Evolutionary conservation across 108 stramenopile genomes (phyloP).

Genomic region (Cyclotella kingstonii): DNA sequence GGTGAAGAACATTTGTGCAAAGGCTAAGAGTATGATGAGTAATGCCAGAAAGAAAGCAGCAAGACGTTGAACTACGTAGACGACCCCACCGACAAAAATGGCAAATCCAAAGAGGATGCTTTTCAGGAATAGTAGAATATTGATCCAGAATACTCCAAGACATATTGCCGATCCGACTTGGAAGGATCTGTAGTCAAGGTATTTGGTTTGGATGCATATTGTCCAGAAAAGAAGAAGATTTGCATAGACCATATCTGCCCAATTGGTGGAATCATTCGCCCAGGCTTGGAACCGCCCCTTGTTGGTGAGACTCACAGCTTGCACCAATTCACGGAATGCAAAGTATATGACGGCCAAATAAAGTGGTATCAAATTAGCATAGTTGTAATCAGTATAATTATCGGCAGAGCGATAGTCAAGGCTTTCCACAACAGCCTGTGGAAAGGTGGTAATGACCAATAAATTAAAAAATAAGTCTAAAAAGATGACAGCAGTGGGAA

Average conservation of each 20-base stretch:
- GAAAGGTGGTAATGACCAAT: slow-evolving; percentile 26
- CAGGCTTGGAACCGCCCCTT: slow-evolving; percentile 23
- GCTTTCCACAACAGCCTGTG: slow-evolving; percentile 16
- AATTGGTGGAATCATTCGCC: slow-evolving; percentile 33
- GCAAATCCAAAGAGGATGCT: slow-evolving; percentile 35
- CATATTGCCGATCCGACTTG: slow-evolving; percentile 41
- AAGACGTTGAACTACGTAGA: slow-evolving; percentile 23
- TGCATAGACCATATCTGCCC: slow-evolving; percentile 39
- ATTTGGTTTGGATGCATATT: slow-evolving; percentile 7
- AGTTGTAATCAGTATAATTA: background rate
- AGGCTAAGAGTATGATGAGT: slow-evolving; percentile 68
- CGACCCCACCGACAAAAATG: slow-evolving; percentile 36
- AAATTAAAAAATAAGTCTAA: background rate
- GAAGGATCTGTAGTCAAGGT: slow-evolving; percentile 3
- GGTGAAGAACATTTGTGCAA: slow-evolving; percentile 79
- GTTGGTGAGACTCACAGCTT: slow-evolving; percentile 32
- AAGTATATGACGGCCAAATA: slow-evolving; percentile 27
- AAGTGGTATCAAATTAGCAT: slow-evolving; percentile 9
- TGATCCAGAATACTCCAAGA: slow-evolving; percentile 39
- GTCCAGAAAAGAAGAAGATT: slow-evolving; percentile 36
- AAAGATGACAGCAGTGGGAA: slow-evolving; percentile 46
- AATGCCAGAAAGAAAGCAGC: slow-evolving; percentile 51
- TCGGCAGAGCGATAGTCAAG: background rate
- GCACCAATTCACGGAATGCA: slow-evolving; percentile 30
- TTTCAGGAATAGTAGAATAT: slow-evolving; percentile 25